phyloP scores from a whole-genome alignment of 2,329 filamentous ascomycete genomes.

The Eutypella sp. region DNA sequence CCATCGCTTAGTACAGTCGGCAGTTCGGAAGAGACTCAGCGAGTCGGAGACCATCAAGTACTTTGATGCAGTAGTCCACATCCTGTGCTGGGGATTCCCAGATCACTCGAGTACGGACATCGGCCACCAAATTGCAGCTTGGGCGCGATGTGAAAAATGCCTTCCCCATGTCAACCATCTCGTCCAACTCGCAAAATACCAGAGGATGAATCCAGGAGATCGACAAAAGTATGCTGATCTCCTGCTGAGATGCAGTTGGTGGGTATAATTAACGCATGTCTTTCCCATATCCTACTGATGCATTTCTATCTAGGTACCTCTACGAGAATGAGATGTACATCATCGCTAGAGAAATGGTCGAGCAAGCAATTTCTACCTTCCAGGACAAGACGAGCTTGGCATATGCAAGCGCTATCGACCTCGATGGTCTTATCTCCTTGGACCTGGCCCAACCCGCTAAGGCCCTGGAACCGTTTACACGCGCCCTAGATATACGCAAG shows the following conservation, averaged over 20 bases:
- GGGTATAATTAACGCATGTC: background rate
- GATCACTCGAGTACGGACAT: conserved; percentile 19
- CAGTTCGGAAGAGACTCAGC: conserved; percentile 10
- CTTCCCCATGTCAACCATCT: conserved; percentile 25
- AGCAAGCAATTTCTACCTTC: conserved; percentile 18
- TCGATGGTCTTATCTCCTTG: conserved; percentile 27
- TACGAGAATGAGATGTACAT: conserved; percentile 27
- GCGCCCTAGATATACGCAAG: conserved; percentile 19
- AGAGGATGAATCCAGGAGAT: conserved; percentile 8
- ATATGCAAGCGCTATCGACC: conserved; percentile 25
- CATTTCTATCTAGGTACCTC: conserved; percentile 23
- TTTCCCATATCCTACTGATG: background rate
- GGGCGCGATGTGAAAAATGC: conserved; percentile 23
- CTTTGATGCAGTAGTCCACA: conserved; percentile 16
- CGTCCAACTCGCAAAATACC: conserved; percentile 12
- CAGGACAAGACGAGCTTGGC: conserved; percentile 17
- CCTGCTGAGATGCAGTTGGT: conserved; percentile 21
- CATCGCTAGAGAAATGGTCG: conserved; percentile 18
- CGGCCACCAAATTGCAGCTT: conserved; percentile 22
- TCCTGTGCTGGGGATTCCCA: conserved; percentile 23
- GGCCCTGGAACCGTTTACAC: conserved; percentile 19
- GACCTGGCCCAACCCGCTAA: conserved; percentile 19
- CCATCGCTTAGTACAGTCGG: conserved; percentile 19
- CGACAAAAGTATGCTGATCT: conserved; percentile 18
- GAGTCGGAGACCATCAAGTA: conserved; percentile 9